These are phyloP conservation scores for Teunomyces aglyptinius DNA, from an alignment of 805 yeast species.

Conservation along the genomic window DNA sequence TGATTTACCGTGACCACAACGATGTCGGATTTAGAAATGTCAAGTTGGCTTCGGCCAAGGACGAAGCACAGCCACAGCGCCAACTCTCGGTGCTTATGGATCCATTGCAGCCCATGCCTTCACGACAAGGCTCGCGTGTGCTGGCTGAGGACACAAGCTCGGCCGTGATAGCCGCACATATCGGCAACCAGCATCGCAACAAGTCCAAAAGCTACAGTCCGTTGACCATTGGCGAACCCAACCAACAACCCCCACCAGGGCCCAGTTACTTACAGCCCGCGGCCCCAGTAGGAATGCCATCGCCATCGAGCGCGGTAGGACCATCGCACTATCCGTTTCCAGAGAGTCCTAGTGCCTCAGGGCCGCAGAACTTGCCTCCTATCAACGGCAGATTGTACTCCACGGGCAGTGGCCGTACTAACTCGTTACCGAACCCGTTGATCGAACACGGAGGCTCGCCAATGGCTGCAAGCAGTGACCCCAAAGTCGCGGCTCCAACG, in stretches of 20 bases:
- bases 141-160: conserved; percentile 15
- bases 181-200: conserved; percentile 8
- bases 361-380: background rate
- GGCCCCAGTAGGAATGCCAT: background rate
- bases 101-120: conserved; percentile 33
- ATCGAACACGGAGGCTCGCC: conserved; percentile 9
- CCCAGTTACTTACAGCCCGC: background rate
- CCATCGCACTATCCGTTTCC: background rate
- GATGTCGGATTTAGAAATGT: conserved; percentile 13
- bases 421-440: conserved; percentile 20
- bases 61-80: conserved; percentile 16
- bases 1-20: conserved; percentile 22
- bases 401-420: conserved; percentile 13
- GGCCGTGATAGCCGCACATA: conserved; percentile 11
- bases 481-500: background rate
- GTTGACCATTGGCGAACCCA: conserved; percentile 11
- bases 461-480: background rate
- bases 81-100: conserved; percentile 42
- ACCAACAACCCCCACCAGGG: background rate
- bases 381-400: conserved; percentile 2
- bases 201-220: conserved; percentile 18
- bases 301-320: background rate
- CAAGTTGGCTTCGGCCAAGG: conserved; percentile 10
- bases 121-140: conserved; percentile 12
- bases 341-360: background rate